Base-by-base conservation (phyloP, 495 filamentous ascomycete species). In the Xeromyces bisporus region DNA sequence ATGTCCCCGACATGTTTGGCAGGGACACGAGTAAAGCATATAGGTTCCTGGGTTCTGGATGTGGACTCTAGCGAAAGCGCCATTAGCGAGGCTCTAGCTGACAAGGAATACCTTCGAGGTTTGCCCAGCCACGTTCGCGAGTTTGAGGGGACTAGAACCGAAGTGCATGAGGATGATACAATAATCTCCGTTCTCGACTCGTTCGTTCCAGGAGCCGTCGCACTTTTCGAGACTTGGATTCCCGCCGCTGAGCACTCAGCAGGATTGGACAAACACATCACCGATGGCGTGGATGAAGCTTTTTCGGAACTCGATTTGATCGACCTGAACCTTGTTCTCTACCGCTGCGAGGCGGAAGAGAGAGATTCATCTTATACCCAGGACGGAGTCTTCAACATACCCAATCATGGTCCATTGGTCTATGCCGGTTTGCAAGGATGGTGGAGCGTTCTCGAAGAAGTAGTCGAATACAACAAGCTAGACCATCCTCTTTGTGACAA, bases 391-490 rank as follows among this genome's bases (percentile, higher is more conserved):
- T 99, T 96, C 51, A 67, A 62, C 28, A 81, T 99, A 39, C 89
- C 91, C 7, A 72, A 74, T 0, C 58, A 80, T 43, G 91, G 86
- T 3, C 64, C 78, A 28, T 63, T 93, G 25, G 81, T 94, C 11
- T 99, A 99, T 52, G 86, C 91, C 34, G 91, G 91, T 27, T 67
- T 99, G 16, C 91, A 99, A 50, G 91, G 91, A 9, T 99, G 89
- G 89, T 94, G 86, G 89, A 94, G 84, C 49, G 62, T 92, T 5
- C 62, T 99, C 24, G 77, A 80, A 40, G 64, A 78, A 36, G 73
- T 96, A 38, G 81, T 94, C 53, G 67, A 62, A 23, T 73, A 89
- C 35, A 99, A 99, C 45, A 66, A 99, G 49, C 69, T 99, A 6
- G 89, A 79, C 5, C 91, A 96, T 47, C 80, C 91, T 5, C 60